Conservation (phyloP, 1,284 basidiomycete genomes). For the Xerocomus nothofagi region DNA sequence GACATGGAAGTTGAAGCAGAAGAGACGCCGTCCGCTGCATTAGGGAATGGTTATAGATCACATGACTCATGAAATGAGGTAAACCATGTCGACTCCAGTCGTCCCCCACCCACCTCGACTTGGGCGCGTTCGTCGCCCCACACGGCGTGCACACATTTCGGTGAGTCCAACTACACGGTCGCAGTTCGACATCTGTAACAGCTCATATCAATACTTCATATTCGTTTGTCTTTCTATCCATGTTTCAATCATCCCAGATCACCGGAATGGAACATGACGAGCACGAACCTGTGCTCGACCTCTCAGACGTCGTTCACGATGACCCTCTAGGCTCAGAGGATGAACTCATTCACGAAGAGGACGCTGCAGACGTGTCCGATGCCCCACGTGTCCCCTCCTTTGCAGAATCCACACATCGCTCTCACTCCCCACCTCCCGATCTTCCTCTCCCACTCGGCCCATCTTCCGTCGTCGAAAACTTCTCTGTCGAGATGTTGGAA, state of each 20-base stretch:
- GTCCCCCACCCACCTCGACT: constrained; percentile 18
- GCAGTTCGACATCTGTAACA: not conserved
- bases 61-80: constrained; percentile 35
- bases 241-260: constrained; percentile 11
- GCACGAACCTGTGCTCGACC: constrained; percentile 61
- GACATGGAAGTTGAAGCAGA: too few relatives aligned
- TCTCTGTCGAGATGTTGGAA: constrained; percentile 70
- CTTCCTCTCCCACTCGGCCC: constrained; percentile 27
- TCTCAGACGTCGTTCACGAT: constrained; percentile 79
- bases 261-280: constrained; percentile 58
- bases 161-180: constrained; percentile 15
- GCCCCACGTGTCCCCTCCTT: constrained; percentile 34
- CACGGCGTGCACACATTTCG: constrained; percentile 19
- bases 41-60: constrained; percentile 13
- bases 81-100: constrained; percentile 17
- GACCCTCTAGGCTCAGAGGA: constrained; percentile 51
- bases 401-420: constrained; percentile 15
- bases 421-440: constrained; percentile 22
- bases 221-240: not conserved
- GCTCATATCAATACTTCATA: not conserved
- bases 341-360: constrained; percentile 38
- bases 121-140: constrained; percentile 23
- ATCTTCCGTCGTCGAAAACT: constrained; percentile 38
- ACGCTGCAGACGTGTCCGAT: constrained; percentile 30
- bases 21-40: not conserved